Evolutionary conservation across 208 protist species (phyloP).

Genomic region (Blastocrithidia nonstop): DNA sequence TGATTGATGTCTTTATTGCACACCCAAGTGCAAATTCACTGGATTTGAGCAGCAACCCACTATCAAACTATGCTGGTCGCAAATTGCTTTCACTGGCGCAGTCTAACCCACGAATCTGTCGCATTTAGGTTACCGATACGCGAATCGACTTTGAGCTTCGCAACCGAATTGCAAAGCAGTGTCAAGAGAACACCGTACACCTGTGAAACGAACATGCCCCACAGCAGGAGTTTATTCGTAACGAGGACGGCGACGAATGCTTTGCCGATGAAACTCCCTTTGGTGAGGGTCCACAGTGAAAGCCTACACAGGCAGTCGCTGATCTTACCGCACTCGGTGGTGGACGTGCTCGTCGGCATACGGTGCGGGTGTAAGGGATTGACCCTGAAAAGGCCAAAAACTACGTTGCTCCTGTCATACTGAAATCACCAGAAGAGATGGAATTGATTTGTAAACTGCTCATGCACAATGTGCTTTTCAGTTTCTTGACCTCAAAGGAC

Average conservation of each 20-base stretch:
- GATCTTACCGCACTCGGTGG: conserved; percentile 63
- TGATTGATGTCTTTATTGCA: conserved; percentile 68
- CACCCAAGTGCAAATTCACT: conserved; percentile 68
- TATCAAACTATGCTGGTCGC: conserved; percentile 83
- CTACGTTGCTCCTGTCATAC: conserved; percentile 53
- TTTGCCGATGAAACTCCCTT: conserved; percentile 21
- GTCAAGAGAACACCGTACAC: conserved; percentile 67
- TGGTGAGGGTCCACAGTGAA: conserved; percentile 51
- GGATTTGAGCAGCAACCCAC: conserved; percentile 72
- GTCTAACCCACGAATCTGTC: conserved; percentile 63
- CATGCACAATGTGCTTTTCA: conserved; percentile 75
- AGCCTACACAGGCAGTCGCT: conserved; percentile 29
- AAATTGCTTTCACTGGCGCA: conserved; percentile 71
- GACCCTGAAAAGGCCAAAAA: conserved; percentile 72
- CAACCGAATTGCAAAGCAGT: conserved; percentile 60
- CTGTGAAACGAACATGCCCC: conserved; percentile 38
- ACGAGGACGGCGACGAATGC: neutral
- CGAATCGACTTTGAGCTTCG: conserved; percentile 79
- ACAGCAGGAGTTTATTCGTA: conserved; percentile 8
- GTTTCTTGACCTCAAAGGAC: conserved; percentile 54
- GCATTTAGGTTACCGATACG: conserved; percentile 59
- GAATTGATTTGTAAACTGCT: conserved; percentile 65
- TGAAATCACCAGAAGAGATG: conserved; percentile 65
- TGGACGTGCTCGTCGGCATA: conserved; percentile 54
- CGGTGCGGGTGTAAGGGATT: conserved; percentile 62